Conservation (phyloP, 306 rosid species). For the Dalbergia oliveri region DNA sequence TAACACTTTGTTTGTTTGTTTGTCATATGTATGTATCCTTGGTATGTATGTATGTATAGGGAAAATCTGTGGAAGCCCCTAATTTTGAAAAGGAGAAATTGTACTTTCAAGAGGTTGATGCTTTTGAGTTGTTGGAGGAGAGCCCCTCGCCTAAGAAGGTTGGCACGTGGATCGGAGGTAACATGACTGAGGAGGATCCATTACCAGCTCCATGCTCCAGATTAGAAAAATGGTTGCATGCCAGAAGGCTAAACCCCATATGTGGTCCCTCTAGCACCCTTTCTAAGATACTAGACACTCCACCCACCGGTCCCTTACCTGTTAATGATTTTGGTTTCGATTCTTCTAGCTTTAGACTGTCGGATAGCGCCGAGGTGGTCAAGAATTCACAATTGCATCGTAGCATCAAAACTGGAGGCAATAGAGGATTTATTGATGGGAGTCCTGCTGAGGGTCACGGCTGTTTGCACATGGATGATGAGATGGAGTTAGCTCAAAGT, state of each 20-base stretch:
- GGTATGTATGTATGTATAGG: conserved; percentile 51
- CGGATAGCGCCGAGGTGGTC: conserved; percentile 44
- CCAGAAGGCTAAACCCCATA: conserved; percentile 63
- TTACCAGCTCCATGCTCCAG: conserved; percentile 73
- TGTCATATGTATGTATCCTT: conserved; percentile 33
- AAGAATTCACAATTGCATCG: conserved; percentile 41
- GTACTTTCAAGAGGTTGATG: conserved; percentile 92
- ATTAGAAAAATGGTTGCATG: conserved; percentile 74
- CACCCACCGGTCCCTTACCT: conserved; percentile 52
- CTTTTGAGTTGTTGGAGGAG: conserved; percentile 89
- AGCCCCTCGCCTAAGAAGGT: conserved; percentile 92
- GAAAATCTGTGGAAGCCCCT: conserved; percentile 60
- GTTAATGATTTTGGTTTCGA: conserved; percentile 47
- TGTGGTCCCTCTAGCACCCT: conserved; percentile 74
- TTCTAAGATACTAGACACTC: conserved; percentile 80
- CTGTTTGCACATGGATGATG: conserved; percentile 38
- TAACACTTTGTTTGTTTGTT: conserved; percentile 22
- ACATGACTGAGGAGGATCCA: conserved; percentile 50
- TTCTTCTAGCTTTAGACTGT: conserved; percentile 47
- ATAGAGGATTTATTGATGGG: conserved; percentile 25
- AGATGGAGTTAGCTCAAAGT: conserved; percentile 36
- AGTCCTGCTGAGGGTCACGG: conserved; percentile 42
- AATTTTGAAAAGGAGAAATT: conserved; percentile 73
- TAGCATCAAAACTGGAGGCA: conserved; percentile 35
- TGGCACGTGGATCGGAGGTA: conserved; percentile 67